Conservation (phyloP, 495 filamentous ascomycete species). For the Bacidia rubella region DNA sequence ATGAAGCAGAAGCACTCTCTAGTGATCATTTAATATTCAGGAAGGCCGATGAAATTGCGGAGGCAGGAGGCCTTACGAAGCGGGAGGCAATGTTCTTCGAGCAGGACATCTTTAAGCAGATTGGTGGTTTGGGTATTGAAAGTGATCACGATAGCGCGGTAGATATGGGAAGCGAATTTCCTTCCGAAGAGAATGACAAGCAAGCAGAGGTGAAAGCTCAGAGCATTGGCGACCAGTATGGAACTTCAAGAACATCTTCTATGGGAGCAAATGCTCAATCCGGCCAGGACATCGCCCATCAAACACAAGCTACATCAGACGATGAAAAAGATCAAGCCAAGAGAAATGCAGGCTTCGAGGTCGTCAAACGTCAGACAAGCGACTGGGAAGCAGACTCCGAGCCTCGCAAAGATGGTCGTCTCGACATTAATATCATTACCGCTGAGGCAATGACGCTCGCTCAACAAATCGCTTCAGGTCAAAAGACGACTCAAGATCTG, state of each 20-base stretch:
- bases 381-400: conserved; percentile 57
- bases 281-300: no score
- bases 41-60: conserved; percentile 21
- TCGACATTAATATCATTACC: conserved; percentile 95
- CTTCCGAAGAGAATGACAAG: not conserved
- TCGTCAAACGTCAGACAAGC: conserved; percentile 24
- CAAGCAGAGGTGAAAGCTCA: no score
- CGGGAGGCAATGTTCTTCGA: conserved; percentile 81
- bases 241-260: no score
- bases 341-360: conserved; percentile 30
- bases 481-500: conserved; percentile 62
- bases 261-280: no score
- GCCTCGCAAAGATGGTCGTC: conserved; percentile 49
- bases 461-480: conserved; percentile 74
- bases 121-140: conserved; percentile 46
- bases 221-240: no score
- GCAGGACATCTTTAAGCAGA: conserved; percentile 83
- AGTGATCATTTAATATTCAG: conserved; percentile 29
- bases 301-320: no score
- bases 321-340: no score
- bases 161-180: conserved; percentile 26
- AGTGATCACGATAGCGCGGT: conserved; percentile 36
- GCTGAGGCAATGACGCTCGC: conserved; percentile 98
- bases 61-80: conserved; percentile 52
- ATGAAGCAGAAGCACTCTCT: conserved; percentile 28